phyloP scores from a whole-genome alignment of 225 moss, liverwort and hornwort genomes.

The Bryoerythrophyllum caledonicum region DNA sequence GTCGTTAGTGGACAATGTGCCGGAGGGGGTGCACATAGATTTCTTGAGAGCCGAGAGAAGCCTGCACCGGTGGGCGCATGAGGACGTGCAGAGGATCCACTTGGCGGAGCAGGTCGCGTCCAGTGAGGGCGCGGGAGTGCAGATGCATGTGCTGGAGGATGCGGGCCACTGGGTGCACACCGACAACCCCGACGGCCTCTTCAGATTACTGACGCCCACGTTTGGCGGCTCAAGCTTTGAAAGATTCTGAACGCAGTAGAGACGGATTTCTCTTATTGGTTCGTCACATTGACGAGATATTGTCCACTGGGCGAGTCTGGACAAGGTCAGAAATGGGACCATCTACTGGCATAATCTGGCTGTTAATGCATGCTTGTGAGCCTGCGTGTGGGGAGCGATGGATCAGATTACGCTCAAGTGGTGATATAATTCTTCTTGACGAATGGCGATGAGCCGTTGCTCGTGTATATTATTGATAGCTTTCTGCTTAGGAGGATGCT shows the following conservation, averaged over 20 bases:
- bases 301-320: background rate
- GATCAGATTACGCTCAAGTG: background rate
- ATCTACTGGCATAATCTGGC: background rate
- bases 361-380: background rate
- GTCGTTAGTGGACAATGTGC: constrained; percentile 87
- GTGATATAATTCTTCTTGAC: background rate
- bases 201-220: constrained; percentile 60
- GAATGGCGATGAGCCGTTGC: background rate
- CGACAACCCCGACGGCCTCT: constrained; percentile 69
- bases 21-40: constrained; percentile 86
- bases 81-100: constrained; percentile 87
- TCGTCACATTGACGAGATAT: constrained; percentile 50
- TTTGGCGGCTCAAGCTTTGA: constrained; percentile 41
- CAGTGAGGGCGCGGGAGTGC: constrained; percentile 90
- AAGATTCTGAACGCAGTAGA: constrained; percentile 27
- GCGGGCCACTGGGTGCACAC: constrained; percentile 96
- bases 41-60: constrained; percentile 92
- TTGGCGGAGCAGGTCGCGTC: constrained; percentile 85
- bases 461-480: background rate
- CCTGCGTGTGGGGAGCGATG: background rate
- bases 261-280: constrained; percentile 1
- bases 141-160: constrained; percentile 97
- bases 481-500: background rate
- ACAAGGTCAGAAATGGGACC: background rate
- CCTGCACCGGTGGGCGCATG: constrained; percentile 91